Percentiles rank a stretch among this genome's conserved stretches.
Evolutionary conservation across 2,329 filamentous ascomycete genomes (phyloP).

Genomic region (Pseudogymnoascus sp.): DNA sequence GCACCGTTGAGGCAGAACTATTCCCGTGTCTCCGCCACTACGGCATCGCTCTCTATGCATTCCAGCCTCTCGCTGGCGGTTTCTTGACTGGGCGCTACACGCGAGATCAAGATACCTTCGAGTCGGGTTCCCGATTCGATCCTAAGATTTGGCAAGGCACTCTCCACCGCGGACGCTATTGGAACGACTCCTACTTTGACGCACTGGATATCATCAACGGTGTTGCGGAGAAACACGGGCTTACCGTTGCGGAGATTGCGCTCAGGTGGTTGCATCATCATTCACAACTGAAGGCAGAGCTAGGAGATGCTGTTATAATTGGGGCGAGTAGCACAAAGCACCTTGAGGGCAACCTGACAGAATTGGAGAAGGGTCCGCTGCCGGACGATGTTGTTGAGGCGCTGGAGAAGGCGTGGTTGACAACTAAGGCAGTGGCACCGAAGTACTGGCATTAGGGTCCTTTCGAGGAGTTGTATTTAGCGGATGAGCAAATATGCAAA

Average conservation of each 20-base stretch:
- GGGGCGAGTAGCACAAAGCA: conserved; percentile 52
- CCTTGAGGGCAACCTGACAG: conserved; percentile 46
- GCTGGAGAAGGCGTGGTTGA: conserved; percentile 49
- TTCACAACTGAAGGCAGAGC: conserved; percentile 47
- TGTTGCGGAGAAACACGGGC: conserved; percentile 57
- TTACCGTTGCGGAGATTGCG: conserved; percentile 66
- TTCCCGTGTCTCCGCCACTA: conserved; percentile 52
- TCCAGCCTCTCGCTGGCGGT: conserved; percentile 50
- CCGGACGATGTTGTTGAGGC: neutral
- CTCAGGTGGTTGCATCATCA: conserved; percentile 70
- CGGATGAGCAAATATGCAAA: conserved; percentile 7
- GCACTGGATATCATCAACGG: conserved; percentile 62
- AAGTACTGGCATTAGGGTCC: conserved; percentile 39
- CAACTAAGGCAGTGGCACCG: conserved; percentile 65
- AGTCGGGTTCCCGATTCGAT: conserved; percentile 20
- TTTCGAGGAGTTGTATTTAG: neutral
- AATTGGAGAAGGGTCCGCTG: neutral
- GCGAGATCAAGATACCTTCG: conserved; percentile 29
- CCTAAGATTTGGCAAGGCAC: conserved; percentile 41
- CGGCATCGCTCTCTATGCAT: conserved; percentile 52
- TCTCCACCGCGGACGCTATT: conserved; percentile 50
- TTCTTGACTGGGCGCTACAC: conserved; percentile 26
- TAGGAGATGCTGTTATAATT: conserved; percentile 52
- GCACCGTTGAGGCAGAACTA: conserved; percentile 54
- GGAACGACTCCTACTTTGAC: conserved; percentile 54